Percentiles rank a stretch among this genome's conserved stretches.
phyloP scores from a whole-genome alignment of 805 yeast species.

The Metschnikowia henanensis region DNA sequence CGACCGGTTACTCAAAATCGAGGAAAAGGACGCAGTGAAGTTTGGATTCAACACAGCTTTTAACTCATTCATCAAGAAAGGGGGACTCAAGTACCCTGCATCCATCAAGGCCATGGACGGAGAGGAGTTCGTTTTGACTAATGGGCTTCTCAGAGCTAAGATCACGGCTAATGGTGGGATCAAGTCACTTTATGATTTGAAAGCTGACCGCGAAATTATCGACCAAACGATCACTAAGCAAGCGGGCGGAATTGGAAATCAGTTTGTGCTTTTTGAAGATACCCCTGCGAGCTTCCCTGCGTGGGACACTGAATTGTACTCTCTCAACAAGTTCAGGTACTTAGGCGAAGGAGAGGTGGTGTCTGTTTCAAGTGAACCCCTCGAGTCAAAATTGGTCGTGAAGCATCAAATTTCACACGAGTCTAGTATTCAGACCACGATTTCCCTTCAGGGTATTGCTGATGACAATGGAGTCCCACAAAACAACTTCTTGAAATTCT shows the following conservation, averaged over 20 bases:
- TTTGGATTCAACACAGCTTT: conserved; percentile 18
- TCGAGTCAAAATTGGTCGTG: conserved; percentile 63
- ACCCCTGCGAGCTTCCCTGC: conserved; percentile 92
- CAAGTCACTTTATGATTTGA: conserved; percentile 60
- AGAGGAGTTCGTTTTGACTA: conserved; percentile 51
- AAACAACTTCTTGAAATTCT: conserved; percentile 38
- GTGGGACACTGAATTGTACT: conserved; percentile 95
- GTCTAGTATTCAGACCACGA: conserved; percentile 63
- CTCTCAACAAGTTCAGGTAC: conserved; percentile 68
- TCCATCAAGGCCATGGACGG: conserved; percentile 41
- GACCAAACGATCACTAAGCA: conserved; percentile 55
- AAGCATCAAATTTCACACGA: conserved; percentile 56
- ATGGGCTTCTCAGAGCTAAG: conserved; percentile 58
- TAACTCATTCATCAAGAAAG: conserved; percentile 12
- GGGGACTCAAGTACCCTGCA: conserved; percentile 44
- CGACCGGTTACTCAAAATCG: conserved; percentile 5
- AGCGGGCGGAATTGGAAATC: conserved; percentile 66
- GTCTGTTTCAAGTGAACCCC: conserved; percentile 50
- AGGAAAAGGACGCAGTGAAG: conserved; percentile 9
- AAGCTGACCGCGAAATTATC: conserved; percentile 60
- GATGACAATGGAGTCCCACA: conserved; percentile 42
- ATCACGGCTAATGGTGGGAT: conserved; percentile 55
- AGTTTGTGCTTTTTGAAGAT: conserved; percentile 80
- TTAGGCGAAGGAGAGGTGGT: conserved; percentile 39
- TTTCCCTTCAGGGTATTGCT: conserved; percentile 65